phyloP scores from a whole-genome alignment of 2,329 filamentous ascomycete genomes.

The Chaetomium sp. region DNA sequence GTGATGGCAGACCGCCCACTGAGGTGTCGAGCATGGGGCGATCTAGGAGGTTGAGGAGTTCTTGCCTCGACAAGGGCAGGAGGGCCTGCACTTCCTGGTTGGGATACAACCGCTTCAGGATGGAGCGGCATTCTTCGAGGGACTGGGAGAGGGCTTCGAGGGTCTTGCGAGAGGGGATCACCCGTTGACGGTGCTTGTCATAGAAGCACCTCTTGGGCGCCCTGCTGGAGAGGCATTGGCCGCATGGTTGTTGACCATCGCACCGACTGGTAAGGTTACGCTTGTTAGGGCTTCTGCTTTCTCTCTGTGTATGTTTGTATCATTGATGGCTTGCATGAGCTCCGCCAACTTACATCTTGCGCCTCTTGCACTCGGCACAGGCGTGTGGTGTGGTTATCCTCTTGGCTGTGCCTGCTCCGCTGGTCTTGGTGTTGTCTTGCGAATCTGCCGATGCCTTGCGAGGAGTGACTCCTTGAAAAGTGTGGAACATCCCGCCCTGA shows the following conservation, averaged over 20 bases:
- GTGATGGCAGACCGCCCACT: conserved; percentile 42
- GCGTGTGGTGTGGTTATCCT: conserved; percentile 55
- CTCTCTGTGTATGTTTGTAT: background rate
- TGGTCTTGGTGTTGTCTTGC: conserved; percentile 35
- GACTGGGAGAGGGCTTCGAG: conserved; percentile 58
- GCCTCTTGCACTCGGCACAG: conserved; percentile 69
- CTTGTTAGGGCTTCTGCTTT: conserved; percentile 23
- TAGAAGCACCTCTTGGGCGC: conserved; percentile 75
- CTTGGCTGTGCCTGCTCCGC: conserved; percentile 35
- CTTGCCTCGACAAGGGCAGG: conserved; percentile 50
- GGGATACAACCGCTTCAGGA: conserved; percentile 58
- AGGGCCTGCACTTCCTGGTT: conserved; percentile 46
- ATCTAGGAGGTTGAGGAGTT: conserved; percentile 52
- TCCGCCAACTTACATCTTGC: conserved; percentile 56
- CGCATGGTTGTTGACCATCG: conserved; percentile 74
- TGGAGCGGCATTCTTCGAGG: conserved; percentile 57
- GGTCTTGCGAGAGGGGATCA: conserved; percentile 72
- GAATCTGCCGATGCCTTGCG: conserved; percentile 42
- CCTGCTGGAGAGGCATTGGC: conserved; percentile 75
- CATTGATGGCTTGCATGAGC: background rate
- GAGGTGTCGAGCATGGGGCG: conserved; percentile 36
- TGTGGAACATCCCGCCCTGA: conserved; percentile 48
- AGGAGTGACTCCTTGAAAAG: conserved; percentile 48
- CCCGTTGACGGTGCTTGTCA: conserved; percentile 69
- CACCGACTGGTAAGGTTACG: conserved; percentile 47